Conservation (phyloP, 805 yeast genomes). For the Yarrowia sp. region DNA sequence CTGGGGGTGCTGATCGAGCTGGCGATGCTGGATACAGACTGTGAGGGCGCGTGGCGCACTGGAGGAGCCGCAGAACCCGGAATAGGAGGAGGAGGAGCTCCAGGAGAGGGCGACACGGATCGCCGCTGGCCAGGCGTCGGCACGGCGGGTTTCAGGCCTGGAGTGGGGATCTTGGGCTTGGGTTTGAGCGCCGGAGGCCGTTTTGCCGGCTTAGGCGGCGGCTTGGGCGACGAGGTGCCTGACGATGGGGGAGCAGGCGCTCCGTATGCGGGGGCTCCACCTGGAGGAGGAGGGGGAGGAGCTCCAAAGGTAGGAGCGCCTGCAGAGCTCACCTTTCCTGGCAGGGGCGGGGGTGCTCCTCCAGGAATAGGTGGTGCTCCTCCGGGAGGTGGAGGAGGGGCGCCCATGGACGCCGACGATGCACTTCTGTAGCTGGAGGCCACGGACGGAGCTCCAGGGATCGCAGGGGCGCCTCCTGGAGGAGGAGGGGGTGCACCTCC, state of each 20-base stretch:
- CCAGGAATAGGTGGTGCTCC: slow-evolving; percentile 43
- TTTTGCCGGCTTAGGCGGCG: slow-evolving; percentile 36
- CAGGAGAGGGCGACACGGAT: slow-evolving; percentile 17
- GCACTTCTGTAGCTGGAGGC: slow-evolving; percentile 16
- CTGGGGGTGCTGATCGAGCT: slow-evolving; percentile 31
- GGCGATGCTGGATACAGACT: slow-evolving; percentile 20
- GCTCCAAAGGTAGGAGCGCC: slow-evolving; percentile 42
- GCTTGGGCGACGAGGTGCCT: slow-evolving; percentile 13
- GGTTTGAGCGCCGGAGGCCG: slow-evolving; percentile 38
- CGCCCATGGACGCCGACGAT: slow-evolving; percentile 19
- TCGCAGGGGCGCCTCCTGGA: slow-evolving; percentile 42
- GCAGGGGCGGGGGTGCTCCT: slow-evolving; percentile 26
- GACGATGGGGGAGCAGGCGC: slow-evolving; percentile 6
- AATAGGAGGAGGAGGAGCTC: slow-evolving; percentile 39
- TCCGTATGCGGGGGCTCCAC: slow-evolving; percentile 18
- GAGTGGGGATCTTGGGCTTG: slow-evolving; percentile 38
- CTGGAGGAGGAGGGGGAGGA: slow-evolving; percentile 39
- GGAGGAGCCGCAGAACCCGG: slow-evolving; percentile 41
- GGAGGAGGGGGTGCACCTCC: slow-evolving; percentile 43
- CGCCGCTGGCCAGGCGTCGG: slow-evolving; percentile 31
- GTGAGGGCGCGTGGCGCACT: slow-evolving; percentile 14
- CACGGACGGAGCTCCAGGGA: slow-evolving; percentile 47
- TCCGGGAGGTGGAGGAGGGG: slow-evolving; percentile 40
- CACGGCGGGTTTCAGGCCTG: slow-evolving; percentile 29
- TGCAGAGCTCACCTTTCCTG: slow-evolving; percentile 36